Conservation (phyloP, 2,329 filamentous ascomycete species). For the Hymenoscyphus linearis region DNA sequence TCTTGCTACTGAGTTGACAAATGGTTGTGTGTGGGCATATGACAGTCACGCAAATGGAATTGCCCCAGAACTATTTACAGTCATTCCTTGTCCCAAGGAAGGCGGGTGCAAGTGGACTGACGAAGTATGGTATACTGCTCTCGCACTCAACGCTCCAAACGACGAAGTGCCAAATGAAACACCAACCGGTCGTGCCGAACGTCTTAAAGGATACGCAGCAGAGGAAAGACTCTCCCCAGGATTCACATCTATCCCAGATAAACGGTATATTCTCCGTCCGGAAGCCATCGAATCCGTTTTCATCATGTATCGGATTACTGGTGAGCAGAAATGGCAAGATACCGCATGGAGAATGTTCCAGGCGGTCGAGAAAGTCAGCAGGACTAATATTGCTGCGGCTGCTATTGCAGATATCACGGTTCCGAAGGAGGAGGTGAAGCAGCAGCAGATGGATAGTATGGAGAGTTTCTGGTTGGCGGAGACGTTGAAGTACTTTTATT, state of each 20-base stretch:
- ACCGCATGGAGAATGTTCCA: conserved; percentile 46
- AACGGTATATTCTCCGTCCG: conserved; percentile 50
- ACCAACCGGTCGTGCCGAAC: background rate
- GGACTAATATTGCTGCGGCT: conserved; percentile 39
- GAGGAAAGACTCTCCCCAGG: conserved; percentile 20
- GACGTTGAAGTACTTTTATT: conserved; percentile 59
- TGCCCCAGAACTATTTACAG: conserved; percentile 54
- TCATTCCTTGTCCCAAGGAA: conserved; percentile 22
- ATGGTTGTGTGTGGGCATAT: conserved; percentile 61
- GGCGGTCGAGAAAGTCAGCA: conserved; percentile 38
- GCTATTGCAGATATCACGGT: conserved; percentile 37
- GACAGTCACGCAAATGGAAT: conserved; percentile 50
- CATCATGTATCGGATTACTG: conserved; percentile 44
- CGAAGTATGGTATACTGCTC: conserved; percentile 46
- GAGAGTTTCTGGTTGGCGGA: conserved; percentile 61
- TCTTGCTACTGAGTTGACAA: conserved; percentile 51
- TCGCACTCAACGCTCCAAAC: conserved; percentile 8
- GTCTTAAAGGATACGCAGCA: conserved; percentile 13
- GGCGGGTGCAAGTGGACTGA: conserved; percentile 26
- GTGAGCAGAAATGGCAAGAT: conserved; percentile 34
- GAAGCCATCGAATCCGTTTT: conserved; percentile 66
- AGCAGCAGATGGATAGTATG: conserved; percentile 44
- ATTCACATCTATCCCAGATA: conserved; percentile 21
- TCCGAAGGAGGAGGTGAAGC: conserved; percentile 38
- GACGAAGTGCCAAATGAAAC: conserved; percentile 55